These are phyloP conservation scores for Entonaema liquescens DNA, from an alignment of 495 filamentous ascomycete genomes.

Conservation along the genomic window DNA sequence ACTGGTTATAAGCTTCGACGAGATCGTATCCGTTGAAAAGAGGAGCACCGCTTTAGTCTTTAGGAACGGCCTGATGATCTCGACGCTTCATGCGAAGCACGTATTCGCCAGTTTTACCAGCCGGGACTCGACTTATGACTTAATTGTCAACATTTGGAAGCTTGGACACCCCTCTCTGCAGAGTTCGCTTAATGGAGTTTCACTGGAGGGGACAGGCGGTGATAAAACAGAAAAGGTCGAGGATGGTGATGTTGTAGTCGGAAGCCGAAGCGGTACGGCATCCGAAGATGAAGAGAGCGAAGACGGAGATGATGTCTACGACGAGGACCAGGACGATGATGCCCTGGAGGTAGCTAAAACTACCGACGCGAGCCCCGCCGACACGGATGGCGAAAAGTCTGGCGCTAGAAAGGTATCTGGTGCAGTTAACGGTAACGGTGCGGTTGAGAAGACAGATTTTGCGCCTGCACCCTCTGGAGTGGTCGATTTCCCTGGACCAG, in stretches of 20 bases:
- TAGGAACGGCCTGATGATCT: constrained; percentile 96
- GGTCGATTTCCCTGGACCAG: constrained; percentile 86
- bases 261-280: constrained; percentile 56
- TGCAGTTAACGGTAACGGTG: constrained; percentile 57
- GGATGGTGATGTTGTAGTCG: constrained; percentile 45
- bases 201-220: constrained; percentile 78
- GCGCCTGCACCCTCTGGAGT: constrained; percentile 54
- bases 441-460: constrained; percentile 62
- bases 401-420: constrained; percentile 74
- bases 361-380: constrained; percentile 67
- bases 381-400: constrained; percentile 67
- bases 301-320: constrained; percentile 74
- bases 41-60: constrained; percentile 95
- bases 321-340: constrained; percentile 74
- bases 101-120: constrained; percentile 95
- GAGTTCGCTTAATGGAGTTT: constrained; percentile 86
- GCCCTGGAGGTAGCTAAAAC: constrained; percentile 67
- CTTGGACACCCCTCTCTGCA: constrained; percentile 90
- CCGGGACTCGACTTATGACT: constrained; percentile 93
- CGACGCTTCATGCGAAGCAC: constrained; percentile 93
- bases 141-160: constrained; percentile 98
- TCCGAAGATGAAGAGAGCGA: constrained; percentile 73
- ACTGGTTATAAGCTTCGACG: constrained; percentile 96
- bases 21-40: constrained; percentile 96
- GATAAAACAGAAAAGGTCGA: constrained; percentile 91